Conservation (phyloP, 2,329 filamentous ascomycete genomes). For the Plenodomus lindquistii region DNA sequence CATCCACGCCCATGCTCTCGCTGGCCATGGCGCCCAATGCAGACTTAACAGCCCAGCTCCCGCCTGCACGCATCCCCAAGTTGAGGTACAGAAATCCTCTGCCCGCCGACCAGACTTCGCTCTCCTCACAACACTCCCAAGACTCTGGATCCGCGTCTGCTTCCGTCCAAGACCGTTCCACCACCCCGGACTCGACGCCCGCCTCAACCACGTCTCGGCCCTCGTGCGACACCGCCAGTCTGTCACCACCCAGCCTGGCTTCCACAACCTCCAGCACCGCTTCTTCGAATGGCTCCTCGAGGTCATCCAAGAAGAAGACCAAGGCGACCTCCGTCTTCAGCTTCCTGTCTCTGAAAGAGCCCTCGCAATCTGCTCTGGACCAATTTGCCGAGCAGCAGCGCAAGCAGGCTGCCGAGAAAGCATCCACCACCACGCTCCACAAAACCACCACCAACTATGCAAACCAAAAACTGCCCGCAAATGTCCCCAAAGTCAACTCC, state of each 20-base stretch:
- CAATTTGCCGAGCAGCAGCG: constrained; percentile 51
- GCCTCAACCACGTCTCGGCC: constrained; percentile 9
- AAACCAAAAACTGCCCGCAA: constrained; percentile 51
- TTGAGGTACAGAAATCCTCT: constrained; percentile 40
- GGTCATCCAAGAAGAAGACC: constrained; percentile 36
- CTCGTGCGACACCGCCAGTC: constrained; percentile 24
- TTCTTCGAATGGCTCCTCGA: constrained; percentile 29
- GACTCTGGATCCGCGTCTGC: constrained; percentile 5
- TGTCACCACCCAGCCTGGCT: constrained; percentile 38
- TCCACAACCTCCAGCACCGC: constrained; percentile 31
- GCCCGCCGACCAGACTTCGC: constrained; percentile 26
- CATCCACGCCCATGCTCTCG: constrained; percentile 28
- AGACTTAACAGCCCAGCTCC: constrained; percentile 31
- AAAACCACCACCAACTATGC: constrained; percentile 25
- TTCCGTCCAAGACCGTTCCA: constrained; percentile 8
- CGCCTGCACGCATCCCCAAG: constrained; percentile 38
- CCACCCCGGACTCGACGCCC: constrained; percentile 11
- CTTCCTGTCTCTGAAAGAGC: constrained; percentile 55
- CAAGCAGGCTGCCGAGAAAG: constrained; percentile 41
- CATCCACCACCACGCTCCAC: constrained; percentile 12
- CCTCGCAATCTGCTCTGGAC: constrained; percentile 52
- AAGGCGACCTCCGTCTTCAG: constrained; percentile 47
- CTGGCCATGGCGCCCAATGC: constrained; percentile 33
- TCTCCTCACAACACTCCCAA: constrained; percentile 11
- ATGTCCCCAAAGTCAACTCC: constrained; percentile 57